phyloP scores from a whole-genome alignment of 495 filamentous ascomycete species.

The Neurospora sp. region DNA sequence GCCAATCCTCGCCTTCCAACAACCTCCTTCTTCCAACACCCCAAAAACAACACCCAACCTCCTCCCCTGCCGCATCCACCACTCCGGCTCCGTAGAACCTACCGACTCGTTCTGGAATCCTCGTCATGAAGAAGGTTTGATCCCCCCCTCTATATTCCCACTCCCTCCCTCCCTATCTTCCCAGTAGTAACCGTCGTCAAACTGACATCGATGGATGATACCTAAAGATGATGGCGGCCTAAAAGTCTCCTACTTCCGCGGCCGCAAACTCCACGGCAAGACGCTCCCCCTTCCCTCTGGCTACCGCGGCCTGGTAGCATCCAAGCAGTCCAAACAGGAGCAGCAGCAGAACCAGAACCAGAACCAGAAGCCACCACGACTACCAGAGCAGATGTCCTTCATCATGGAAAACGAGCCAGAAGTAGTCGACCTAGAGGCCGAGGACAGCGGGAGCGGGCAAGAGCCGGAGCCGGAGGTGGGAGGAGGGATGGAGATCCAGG shows the following conservation, averaged over 20 bases:
- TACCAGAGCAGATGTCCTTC: background rate
- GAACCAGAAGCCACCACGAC: too few species aligned
- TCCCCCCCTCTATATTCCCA: too few species aligned
- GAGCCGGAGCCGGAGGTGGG: constrained; percentile 42
- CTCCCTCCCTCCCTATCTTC: too few species aligned
- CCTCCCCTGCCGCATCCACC: constrained; percentile 73
- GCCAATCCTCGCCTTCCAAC: constrained; percentile 16
- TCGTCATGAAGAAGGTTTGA: constrained; percentile 16
- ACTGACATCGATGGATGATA: background rate
- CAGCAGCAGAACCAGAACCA: background rate
- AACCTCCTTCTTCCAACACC: background rate
- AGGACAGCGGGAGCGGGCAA: constrained; percentile 44
- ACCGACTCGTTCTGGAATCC: constrained; percentile 65
- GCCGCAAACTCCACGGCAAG: constrained; percentile 67
- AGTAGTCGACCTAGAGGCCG: background rate
- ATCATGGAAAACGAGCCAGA: constrained; percentile 3
- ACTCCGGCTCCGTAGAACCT: constrained; percentile 61
- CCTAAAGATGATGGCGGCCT: constrained; percentile 30
- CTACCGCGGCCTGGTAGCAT: too few species aligned
- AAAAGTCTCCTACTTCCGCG: constrained; percentile 65
- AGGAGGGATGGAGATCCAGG: constrained; percentile 51
- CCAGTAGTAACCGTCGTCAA: too few species aligned
- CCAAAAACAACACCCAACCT: constrained; percentile 58
- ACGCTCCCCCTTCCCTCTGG: constrained; percentile 43
- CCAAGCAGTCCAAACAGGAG: too few species aligned